Base-by-base conservation (phyloP, 2,329 filamentous ascomycete species). In the Apiospora sp. region DNA sequence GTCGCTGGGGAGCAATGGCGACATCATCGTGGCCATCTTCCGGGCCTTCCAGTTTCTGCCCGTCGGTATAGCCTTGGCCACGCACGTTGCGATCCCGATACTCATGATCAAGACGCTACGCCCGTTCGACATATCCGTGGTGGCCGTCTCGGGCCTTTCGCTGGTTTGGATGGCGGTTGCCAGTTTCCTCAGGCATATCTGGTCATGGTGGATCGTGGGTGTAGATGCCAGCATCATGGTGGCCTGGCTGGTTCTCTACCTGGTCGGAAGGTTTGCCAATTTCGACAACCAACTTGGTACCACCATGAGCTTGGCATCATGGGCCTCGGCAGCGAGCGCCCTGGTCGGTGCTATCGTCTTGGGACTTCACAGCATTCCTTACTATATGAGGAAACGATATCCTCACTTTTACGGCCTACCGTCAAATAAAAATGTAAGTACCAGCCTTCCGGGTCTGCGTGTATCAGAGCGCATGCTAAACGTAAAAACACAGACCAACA, bases 121-220 rank as follows among this genome's bases (percentile, higher is more conserved):
- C n/a, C 48, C 68, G 19, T 70, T 54, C 48, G 68, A 70, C 34
- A 58, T 70, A 24, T 48, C 68, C 22, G 68, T 58, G 27, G 48
- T 70, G 14, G 68, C 48, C 68, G 46, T 70, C 68, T 70, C 68
- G 30, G 46, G 46, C 2, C 34, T 58, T 7, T 70, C 68, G 48
- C 34, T 70, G 48, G 14, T 70, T 22, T 70, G 68, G 68, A 19
- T 58, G 19, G 34, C 58, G n/a, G 37, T 58, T 24, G 48, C 68
- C 48, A 54, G 58, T 14, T 70, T 70, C 24, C 48, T 70, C 13
- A 70, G 68, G 24, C 68, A 70, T 27, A 16, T 70, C 19, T 70
- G 68, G 68, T 44, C 68, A 19, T 70, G 68, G 68, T 70, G 68
- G 68, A 58, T 70, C 46, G 68, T 70, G 48, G 48, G 46, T n/a